Percentiles rank a stretch among this genome's conserved stretches.
Evolutionary conservation across 2,329 filamentous ascomycete species (phyloP).

Genomic region (Aspergillus brunneoviolaceus): DNA sequence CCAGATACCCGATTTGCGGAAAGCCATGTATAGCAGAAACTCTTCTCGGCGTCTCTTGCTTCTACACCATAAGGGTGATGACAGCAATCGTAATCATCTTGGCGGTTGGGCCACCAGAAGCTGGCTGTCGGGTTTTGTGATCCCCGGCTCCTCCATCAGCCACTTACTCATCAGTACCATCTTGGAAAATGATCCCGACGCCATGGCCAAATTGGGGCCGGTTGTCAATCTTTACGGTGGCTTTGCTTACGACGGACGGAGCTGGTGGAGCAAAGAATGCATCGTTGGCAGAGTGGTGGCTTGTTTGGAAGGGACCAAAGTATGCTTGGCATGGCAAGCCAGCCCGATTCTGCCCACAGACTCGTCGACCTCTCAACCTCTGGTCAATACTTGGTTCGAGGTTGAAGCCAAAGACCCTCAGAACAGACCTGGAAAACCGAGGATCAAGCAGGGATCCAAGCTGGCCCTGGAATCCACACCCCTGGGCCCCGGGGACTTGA

Average conservation of each 20-base stretch:
- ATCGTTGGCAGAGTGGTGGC: constrained; percentile 56
- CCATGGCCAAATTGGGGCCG: constrained; percentile 50
- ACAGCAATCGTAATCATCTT: constrained; percentile 29
- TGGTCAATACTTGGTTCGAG: constrained; percentile 52
- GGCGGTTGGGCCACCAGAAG: constrained; percentile 57
- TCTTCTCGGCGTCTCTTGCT: constrained; percentile 29
- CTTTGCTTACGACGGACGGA: constrained; percentile 51
- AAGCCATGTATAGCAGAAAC: constrained; percentile 34
- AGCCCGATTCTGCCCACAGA: constrained; percentile 43
- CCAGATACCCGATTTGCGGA: constrained; percentile 14
- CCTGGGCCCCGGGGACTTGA: constrained; percentile 40
- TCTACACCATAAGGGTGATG: constrained; percentile 22
- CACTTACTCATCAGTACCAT: constrained; percentile 58
- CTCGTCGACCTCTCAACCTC: constrained; percentile 21
- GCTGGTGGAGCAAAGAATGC: constrained; percentile 59
- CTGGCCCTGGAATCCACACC: constrained; percentile 42
- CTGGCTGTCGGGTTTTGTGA: constrained; percentile 55
- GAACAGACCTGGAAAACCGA: constrained; percentile 32
- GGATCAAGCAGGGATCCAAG: constrained; percentile 46
- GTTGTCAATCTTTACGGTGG: constrained; percentile 55
- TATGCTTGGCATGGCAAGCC: constrained; percentile 58
- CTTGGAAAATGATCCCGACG: constrained; percentile 54
- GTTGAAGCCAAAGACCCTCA: constrained; percentile 40
- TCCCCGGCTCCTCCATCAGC: constrained; percentile 55
- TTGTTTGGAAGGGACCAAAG: constrained; percentile 43